These are phyloP conservation scores for Teratosphaeria destructans DNA, from an alignment of 2,329 filamentous ascomycete genomes.

Conservation along the genomic window DNA sequence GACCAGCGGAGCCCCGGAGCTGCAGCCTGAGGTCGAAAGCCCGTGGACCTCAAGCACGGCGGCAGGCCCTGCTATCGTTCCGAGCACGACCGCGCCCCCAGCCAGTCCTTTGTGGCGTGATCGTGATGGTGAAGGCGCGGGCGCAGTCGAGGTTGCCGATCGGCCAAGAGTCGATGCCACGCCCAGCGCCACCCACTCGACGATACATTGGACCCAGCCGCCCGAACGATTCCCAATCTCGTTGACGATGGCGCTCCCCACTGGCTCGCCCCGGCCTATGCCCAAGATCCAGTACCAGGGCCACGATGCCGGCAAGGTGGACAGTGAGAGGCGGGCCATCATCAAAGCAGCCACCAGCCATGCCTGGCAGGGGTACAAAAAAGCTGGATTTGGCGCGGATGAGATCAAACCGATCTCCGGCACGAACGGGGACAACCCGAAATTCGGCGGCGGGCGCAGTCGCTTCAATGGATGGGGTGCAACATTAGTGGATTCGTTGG, in stretches of 20 bases:
- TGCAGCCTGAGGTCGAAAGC: not conserved
- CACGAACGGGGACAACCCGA: conserved; percentile 74
- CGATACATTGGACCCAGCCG: conserved; percentile 59
- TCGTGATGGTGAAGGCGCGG: not conserved
- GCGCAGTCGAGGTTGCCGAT: not conserved
- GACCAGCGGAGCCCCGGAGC: not conserved
- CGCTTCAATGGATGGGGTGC: conserved; percentile 90
- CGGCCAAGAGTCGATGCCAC: conserved; percentile 1
- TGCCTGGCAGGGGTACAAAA: conserved; percentile 74
- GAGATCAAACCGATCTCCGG: conserved; percentile 68
- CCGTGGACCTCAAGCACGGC: not conserved
- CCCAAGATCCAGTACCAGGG: conserved; percentile 70
- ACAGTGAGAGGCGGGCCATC: conserved; percentile 50
- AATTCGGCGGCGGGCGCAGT: conserved; percentile 57
- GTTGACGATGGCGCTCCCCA: conserved; percentile 66
- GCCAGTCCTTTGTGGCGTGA: conserved; percentile 1
- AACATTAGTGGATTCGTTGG: conserved; percentile 70
- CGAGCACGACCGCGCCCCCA: not conserved
- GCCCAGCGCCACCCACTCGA: not conserved
- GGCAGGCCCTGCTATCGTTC: not conserved
- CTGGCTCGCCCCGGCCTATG: conserved; percentile 56
- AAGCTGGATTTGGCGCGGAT: conserved; percentile 74
- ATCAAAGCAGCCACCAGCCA: conserved; percentile 67
- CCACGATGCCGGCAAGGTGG: conserved; percentile 42
- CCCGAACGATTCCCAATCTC: conserved; percentile 61